Evolutionary conservation across 495 filamentous ascomycete genomes (phyloP), one percentile per base, ranked within the genome.

Genomic region (Viridothelium virens): DNA sequence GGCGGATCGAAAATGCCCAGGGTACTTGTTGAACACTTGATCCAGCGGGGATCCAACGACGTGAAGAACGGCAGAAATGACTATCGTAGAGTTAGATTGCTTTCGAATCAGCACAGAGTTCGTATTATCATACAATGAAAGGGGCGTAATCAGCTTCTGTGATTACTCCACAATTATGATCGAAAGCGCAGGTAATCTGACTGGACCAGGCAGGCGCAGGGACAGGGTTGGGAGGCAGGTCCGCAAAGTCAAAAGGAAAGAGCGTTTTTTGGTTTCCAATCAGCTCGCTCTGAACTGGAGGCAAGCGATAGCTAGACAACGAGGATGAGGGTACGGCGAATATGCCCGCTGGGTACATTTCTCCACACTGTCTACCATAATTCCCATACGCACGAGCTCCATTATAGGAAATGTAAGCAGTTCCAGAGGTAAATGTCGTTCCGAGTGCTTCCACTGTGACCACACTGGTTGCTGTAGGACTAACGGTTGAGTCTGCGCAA

Each of bases 181-280:
- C 36, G 36, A 34, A 7, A 36, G 36, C 53, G 25, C 65, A 66
- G 5, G 31, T 25, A 10, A 56, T 56, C 36, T 66, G 65, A 33
- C 56, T 36, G 11, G 61, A 66, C 53, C 56, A 66, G 6, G 65
- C 65, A 56, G 5, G 25, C 11, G 65, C 37, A 11, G 65, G 65
- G 16, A 66, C 56, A 2, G 50, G 65, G 56, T 66, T 66, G 3
- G 65, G 65, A 38, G 65, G 65, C 39, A 66, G 62, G 53, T 66
- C 65, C 18, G 65, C 65, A 56, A 44, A 62, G 34, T 66, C 62
- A 38, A 66, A 62, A 11, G 53, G 18, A 14, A 7, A 33, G 53
- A 59, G 53, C 6, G 53, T 7, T 7, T 18, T 31, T 34, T 34
- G 36, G 7, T 59, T 31, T 34, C 25, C 53, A 25, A 25, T 25